Evolutionary conservation across 108 stramenopile genomes (phyloP), one percentile per base, ranked within the genome.

Genomic region (Nitzschia sp.): DNA sequence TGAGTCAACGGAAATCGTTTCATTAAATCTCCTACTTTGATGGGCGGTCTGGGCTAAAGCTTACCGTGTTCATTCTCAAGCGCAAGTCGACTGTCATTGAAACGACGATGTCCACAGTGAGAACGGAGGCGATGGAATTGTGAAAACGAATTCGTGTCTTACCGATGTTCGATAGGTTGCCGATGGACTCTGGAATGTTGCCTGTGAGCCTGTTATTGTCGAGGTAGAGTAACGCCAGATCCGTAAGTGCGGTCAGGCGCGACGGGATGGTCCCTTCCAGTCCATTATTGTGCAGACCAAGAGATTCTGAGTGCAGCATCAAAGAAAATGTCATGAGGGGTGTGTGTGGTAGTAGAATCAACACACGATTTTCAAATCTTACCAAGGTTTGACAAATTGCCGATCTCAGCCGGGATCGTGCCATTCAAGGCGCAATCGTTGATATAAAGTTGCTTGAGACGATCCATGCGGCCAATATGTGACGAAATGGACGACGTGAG

Each of bases 221-320:
- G n/a, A 73, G 56, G 26, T 75, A 68, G n/a, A 75, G 35, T 2
- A 61, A 38, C 11, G 45, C 73, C 36, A 83, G 31, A 2, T 66
- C 70, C 29, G 55, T 34, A 50, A 81, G 56, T 15, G 45, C 56
- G 27, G 68, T 63, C 28, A 84, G 47, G 23, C 66, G 78, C 19
- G 66, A 53, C 0, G 89, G 89, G 33, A 90, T 85, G 5, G 83
- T 74, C 11, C 89, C 89, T n/a, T 55, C 44, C 9, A 90, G 57
- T 34, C 70, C 71, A 72, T 90, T 90, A 13, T 88, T 77, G n/a
- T 80, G 82, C 33, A 89, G 48, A n/a, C 58, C 71, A 53, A 72
- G 16, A 3, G 58, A 44, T n/a, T 63, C 59, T 74, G 17, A 59
- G 45, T 22, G 53, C 2, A 32, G 1, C 1, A 31, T 33, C 17